Evolutionary conservation across 805 yeast species (phyloP), one percentile per base, ranked within the genome.

Genomic region (Metschnikowia orientalis): DNA sequence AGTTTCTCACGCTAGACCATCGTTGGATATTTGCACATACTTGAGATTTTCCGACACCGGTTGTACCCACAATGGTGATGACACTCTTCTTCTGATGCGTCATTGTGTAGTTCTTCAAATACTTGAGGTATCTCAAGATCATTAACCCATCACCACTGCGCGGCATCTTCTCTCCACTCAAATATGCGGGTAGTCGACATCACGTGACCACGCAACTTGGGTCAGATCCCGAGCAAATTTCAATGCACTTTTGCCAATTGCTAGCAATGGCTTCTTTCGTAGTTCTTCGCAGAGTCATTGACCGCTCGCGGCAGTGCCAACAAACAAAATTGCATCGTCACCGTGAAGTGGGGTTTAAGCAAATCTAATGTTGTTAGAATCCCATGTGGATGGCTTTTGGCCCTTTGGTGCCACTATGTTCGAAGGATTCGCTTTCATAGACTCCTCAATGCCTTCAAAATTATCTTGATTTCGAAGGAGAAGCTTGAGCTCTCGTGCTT

Each of bases 1-100:
- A 6, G 19, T 18, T 9, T 23, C 11, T n/a, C n/a, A 20, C 16
- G 10, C 13, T 9, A n/a, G 3, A 10, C 15, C 15, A 27, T 9
- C 14, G 4, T 9, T 6, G 8, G 14, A 20, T 3, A 15, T 24
- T 6, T 4, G 7, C 7, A 59, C 67, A 21, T 49, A 76, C 70
- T 47, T 85, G 87, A 0, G 97, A 89, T 53, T 90, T 90, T 0
- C 98, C 98, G 8, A 88, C 97, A 0, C 97, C 98, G 0, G 98
- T 90, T 21, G 95, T 89, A 0, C 98, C 98, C 3, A 84, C 82
- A 11, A 85, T 73, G 10, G 86, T 77, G 17, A 83, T 69, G 4
- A 85, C 50, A 38, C 47, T 56, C 39, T 56, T 57, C 41, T 56
- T 61, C 8, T 59, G 56, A 27, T 45, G 37, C 6, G 61, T 59